Percentiles rank a stretch among this genome's conserved stretches.
These are phyloP conservation scores for Musa schizocarpa DNA, from an alignment of 176 grass and related monocot species.

Conservation along the genomic window DNA sequence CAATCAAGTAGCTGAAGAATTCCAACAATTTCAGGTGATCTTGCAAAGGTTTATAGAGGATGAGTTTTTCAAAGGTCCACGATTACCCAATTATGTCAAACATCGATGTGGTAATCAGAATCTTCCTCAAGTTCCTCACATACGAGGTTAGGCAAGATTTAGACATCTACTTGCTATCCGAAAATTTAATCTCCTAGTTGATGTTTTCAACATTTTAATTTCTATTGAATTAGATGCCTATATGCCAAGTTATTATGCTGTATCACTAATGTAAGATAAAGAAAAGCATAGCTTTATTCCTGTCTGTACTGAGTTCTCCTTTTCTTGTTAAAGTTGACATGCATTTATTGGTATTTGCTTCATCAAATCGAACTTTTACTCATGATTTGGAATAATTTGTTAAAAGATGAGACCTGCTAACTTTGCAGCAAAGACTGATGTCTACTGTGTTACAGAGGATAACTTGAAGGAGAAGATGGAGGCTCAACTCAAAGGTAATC, in stretches of 20 bases:
- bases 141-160: slow-evolving; percentile 47
- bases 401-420: too few species aligned
- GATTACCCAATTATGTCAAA: slow-evolving; percentile 87
- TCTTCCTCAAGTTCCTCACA: slow-evolving; percentile 69
- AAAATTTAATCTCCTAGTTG: neutral
- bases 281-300: too few species aligned
- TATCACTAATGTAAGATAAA: too few species aligned
- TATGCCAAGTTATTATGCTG: too few species aligned
- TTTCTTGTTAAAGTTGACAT: neutral
- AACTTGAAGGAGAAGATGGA: slow-evolving; percentile 69
- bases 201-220: neutral
- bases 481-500: slow-evolving; percentile 64
- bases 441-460: slow-evolving; percentile 54
- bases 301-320: too few species aligned
- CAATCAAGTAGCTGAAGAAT: slow-evolving; percentile 79
- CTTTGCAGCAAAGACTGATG: too few species aligned
- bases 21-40: slow-evolving; percentile 89
- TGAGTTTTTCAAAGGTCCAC: slow-evolving; percentile 59
- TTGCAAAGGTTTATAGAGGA: slow-evolving; percentile 83
- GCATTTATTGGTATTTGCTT: neutral
- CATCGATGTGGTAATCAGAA: slow-evolving; percentile 64
- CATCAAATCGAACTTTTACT: neutral
- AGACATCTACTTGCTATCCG: too few species aligned
- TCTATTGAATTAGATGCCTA: neutral
- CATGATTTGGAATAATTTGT: neutral